Percentiles rank a stretch among this genome's conserved stretches.
Conservation (phyloP, 2,329 filamentous ascomycete species). For the Tolypocladium sp. region DNA sequence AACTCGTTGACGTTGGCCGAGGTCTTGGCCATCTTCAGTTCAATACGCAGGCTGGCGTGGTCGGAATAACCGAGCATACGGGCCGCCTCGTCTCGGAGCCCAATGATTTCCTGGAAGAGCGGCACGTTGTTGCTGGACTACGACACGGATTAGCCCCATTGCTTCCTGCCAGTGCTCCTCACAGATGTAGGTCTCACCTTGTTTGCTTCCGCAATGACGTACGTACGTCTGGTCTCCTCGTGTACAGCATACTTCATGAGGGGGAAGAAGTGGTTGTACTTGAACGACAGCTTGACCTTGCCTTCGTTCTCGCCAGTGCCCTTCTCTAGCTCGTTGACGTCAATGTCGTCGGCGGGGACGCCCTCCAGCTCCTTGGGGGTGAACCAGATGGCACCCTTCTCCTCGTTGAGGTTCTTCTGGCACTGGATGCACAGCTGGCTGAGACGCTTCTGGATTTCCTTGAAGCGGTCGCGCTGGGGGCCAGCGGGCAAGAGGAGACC, state of each 20-base stretch:
- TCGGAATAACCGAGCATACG: conserved; percentile 68
- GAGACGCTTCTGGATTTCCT: conserved; percentile 75
- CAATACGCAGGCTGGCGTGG: conserved; percentile 67
- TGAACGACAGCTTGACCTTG: conserved; percentile 68
- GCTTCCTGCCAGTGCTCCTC: too few relatives aligned
- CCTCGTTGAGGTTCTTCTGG: conserved; percentile 75
- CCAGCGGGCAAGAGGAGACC: conserved; percentile 64
- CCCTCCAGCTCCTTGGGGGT: conserved; percentile 64
- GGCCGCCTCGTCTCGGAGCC: conserved; percentile 70
- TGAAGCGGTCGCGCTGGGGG: conserved; percentile 66
- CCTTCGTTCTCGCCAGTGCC: conserved; percentile 64
- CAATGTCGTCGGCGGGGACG: conserved; percentile 62
- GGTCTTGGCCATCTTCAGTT: conserved; percentile 80
- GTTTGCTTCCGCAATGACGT: conserved; percentile 71
- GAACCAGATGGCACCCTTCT: conserved; percentile 75
- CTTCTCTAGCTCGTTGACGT: conserved; percentile 56
- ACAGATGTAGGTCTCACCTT: conserved; percentile 40
- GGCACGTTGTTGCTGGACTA: conserved; percentile 60
- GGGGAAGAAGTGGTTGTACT: conserved; percentile 75
- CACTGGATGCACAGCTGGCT: conserved; percentile 67
- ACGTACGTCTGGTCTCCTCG: conserved; percentile 55
- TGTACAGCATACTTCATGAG: conserved; percentile 69
- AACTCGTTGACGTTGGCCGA: conserved; percentile 65
- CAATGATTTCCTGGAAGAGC: conserved; percentile 65
- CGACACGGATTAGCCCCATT: neutral